phyloP scores from a whole-genome alignment of 768 basidiomycete genomes.

The Tremella yokohamensis region DNA sequence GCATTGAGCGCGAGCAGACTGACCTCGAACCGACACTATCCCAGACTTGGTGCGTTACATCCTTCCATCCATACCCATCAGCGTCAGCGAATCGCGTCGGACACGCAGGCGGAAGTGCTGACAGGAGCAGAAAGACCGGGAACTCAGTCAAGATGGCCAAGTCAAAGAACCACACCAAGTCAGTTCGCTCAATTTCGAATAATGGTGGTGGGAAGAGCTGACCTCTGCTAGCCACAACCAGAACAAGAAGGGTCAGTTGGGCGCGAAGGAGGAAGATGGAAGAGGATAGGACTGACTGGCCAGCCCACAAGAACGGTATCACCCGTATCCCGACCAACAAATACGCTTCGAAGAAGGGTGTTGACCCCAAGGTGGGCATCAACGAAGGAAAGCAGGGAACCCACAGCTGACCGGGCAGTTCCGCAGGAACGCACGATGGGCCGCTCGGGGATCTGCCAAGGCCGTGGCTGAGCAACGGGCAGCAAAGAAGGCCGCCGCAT shows the following conservation, averaged over 20 bases:
- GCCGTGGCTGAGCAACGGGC: conserved; percentile 42
- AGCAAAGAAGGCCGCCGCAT: conserved; percentile 15
- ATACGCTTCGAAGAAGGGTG: conserved; percentile 62
- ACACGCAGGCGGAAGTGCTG: too few relatives aligned
- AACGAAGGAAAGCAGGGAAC: background rate
- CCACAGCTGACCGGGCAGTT: conserved; percentile 36
- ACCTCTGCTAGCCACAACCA: conserved; percentile 96
- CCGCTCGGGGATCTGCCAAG: conserved; percentile 48
- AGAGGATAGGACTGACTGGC: conserved; percentile 1
- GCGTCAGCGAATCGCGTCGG: too few relatives aligned
- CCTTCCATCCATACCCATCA: too few relatives aligned
- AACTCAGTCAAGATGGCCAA: conserved; percentile 70
- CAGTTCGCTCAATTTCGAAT: conserved; percentile 5
- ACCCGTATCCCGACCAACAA: conserved; percentile 71
- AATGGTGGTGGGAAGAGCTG: conserved; percentile 5
- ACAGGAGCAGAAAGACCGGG: too few relatives aligned
- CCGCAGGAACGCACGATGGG: conserved; percentile 51
- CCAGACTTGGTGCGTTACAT: too few relatives aligned
- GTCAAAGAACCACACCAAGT: conserved; percentile 75
- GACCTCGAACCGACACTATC: too few relatives aligned
- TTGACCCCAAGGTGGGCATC: conserved; percentile 53
- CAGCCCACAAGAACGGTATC: conserved; percentile 91
- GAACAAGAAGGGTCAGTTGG: conserved; percentile 63
- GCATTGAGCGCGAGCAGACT: too few relatives aligned
- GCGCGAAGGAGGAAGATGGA: background rate